Percentiles rank a stretch among this genome's conserved stretches.
phyloP scores from a whole-genome alignment of 2,329 filamentous ascomycete species.

The Alternaria alternata region DNA sequence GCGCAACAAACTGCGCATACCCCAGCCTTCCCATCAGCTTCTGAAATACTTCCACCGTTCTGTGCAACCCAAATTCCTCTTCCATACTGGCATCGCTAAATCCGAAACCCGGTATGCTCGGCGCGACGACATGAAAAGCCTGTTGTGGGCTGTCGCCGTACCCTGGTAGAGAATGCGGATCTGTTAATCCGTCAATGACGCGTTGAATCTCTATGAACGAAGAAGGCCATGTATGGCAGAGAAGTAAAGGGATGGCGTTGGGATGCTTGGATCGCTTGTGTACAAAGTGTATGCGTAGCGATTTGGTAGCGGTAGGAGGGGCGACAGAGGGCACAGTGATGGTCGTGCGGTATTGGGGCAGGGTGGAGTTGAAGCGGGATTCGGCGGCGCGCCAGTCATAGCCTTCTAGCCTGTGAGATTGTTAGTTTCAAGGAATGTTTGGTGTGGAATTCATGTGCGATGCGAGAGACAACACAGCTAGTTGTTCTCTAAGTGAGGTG shows the following conservation, averaged over 20 bases:
- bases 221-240: constrained; percentile 72
- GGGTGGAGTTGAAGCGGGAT: constrained; percentile 62
- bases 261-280: constrained; percentile 64
- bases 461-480: background rate
- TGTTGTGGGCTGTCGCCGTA: constrained; percentile 31
- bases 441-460: background rate
- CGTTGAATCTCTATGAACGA: constrained; percentile 68
- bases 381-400: constrained; percentile 72
- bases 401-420: constrained; percentile 62
- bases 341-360: constrained; percentile 71
- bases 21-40: constrained; percentile 67
- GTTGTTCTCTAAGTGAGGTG: background rate
- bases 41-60: constrained; percentile 65
- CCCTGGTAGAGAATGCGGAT: constrained; percentile 57
- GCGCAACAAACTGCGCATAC: constrained; percentile 67
- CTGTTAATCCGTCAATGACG: constrained; percentile 63
- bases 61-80: constrained; percentile 59
- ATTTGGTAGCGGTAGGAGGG: constrained; percentile 28
- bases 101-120: constrained; percentile 70
- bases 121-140: constrained; percentile 72
- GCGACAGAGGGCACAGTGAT: constrained; percentile 50
- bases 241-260: constrained; percentile 68
- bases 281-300: constrained; percentile 70
- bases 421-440: background rate
- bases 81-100: constrained; percentile 70